Evolutionary conservation across 176 grass and related monocot genomes (phyloP).

Genomic region (Hordeum marinum): DNA sequence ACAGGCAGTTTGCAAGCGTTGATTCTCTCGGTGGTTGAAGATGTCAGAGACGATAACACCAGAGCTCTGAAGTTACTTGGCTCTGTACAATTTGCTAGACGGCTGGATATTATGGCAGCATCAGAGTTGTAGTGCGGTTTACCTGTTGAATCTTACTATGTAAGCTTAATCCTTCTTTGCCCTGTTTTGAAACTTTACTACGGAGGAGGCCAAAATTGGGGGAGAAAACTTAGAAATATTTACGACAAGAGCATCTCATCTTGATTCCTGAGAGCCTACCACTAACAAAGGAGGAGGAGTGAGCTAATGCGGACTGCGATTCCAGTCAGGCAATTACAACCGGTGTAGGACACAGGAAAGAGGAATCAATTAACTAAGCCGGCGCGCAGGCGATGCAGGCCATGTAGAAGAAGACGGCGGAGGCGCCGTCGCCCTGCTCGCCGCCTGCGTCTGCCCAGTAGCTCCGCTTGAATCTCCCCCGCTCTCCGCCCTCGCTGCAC

Average conservation of each 20-base stretch:
- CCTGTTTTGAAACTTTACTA: neutral
- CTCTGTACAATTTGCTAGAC: conserved; percentile 21
- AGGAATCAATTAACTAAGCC: neutral
- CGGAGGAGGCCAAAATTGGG: too few relatives aligned
- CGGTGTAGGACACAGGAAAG: neutral
- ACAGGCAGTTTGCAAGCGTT: too few relatives aligned
- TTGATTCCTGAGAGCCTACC: neutral
- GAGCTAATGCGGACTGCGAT: neutral
- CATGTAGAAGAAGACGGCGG: conserved; percentile 45
- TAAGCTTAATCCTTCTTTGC: neutral
- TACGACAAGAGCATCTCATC: neutral
- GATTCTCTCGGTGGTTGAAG: conserved; percentile 25
- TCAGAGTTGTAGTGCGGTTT: neutral
- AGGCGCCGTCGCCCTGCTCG: conserved; percentile 7
- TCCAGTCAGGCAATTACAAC: neutral
- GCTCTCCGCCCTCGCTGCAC: conserved; percentile 21
- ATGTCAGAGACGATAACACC: conserved; percentile 6
- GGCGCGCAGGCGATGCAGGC: conserved; percentile 40
- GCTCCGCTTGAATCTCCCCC: conserved; percentile 44
- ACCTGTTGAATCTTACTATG: neutral
- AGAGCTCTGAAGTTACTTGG: neutral
- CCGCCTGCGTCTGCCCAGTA: conserved; percentile 14
- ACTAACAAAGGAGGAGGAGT: neutral
- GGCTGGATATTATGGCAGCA: neutral
- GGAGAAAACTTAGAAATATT: too few relatives aligned